Evolutionary conservation across 129 eudicot species (phyloP).

Genomic region (Flaveria brownii): DNA sequence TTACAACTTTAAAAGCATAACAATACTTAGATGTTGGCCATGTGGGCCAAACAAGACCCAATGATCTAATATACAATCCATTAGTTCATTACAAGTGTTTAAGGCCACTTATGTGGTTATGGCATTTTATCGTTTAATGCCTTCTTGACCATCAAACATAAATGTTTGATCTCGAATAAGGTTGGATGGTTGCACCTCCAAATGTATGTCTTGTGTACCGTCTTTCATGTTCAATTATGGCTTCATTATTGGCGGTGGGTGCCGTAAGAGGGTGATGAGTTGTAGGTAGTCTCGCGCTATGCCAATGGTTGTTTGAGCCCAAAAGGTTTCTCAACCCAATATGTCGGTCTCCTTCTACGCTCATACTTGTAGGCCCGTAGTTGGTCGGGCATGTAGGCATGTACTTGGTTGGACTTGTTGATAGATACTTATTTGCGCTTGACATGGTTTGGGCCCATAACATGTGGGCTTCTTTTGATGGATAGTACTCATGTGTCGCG

Average conservation of each 20-base stretch:
- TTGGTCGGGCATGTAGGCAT: slow-evolving; percentile 11
- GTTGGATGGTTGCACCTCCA: neutral
- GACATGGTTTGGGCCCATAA: neutral
- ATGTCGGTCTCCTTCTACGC: neutral
- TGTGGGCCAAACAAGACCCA: too few relatives aligned
- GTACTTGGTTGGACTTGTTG: slow-evolving; percentile 17
- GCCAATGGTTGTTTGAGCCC: slow-evolving; percentile 22
- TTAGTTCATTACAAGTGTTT: neutral
- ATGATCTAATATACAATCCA: neutral
- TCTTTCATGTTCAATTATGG: slow-evolving; percentile 5
- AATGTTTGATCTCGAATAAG: slow-evolving; percentile 9
- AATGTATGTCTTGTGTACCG: neutral
- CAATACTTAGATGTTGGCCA: too few relatives aligned
- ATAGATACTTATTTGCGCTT: neutral
- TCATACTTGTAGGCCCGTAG: neutral
- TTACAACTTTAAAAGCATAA: neutral
- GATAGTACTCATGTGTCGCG: neutral
- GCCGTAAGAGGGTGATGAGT: slow-evolving; percentile 23
- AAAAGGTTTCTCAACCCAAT: neutral
- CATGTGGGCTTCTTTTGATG: slow-evolving; percentile 2
- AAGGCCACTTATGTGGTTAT: neutral
- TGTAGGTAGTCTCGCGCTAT: neutral
- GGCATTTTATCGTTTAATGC: neutral
- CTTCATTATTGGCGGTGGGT: slow-evolving; percentile 22
- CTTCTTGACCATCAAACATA: neutral